A percentile compares a stretch with the other conserved stretches of the same genome.
Conservation (phyloP, 192 early-diverging fungal genomes). For the Helicostylum pulchrum region DNA sequence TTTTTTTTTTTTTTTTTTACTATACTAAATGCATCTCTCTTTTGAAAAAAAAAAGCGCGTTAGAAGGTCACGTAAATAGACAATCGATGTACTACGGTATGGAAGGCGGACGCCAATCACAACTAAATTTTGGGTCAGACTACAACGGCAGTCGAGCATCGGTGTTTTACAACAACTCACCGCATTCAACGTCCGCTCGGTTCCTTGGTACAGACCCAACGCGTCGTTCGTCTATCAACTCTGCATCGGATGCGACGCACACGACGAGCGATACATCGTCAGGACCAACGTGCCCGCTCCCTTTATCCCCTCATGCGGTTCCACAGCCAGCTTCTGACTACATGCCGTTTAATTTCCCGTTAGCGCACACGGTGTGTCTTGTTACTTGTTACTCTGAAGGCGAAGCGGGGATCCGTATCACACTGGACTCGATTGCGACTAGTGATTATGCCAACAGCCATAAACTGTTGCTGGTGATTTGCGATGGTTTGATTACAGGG, state of each 20-base stretch:
- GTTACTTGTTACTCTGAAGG: constrained; percentile 94
- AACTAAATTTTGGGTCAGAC: not conserved
- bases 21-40: no score
- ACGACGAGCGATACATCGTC: not conserved
- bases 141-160: constrained; percentile 7
- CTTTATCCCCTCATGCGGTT: constrained; percentile 36
- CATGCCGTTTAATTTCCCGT: constrained; percentile 49
- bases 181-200: not conserved
- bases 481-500: constrained; percentile 90
- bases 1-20: no score
- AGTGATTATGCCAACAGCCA: constrained; percentile 83
- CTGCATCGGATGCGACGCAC: constrained; percentile 10
- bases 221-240: constrained; percentile 9
- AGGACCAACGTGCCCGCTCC: constrained; percentile 24
- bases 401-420: constrained; percentile 70
- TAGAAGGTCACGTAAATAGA: constrained; percentile 8
- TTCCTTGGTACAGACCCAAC: constrained; percentile 8
- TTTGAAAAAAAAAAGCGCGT: not conserved
- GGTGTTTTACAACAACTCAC: not conserved
- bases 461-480: constrained; percentile 83
- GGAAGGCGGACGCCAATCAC: no score
- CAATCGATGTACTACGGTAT: constrained; percentile 4
- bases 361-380: constrained; percentile 66
- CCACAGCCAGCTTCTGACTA: constrained; percentile 40
- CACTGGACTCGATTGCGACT: constrained; percentile 80